Evolutionary conservation across 129 eudicot genomes (phyloP), one percentile per base, ranked within the genome.

Genomic region (Pulicaria dysenterica): DNA sequence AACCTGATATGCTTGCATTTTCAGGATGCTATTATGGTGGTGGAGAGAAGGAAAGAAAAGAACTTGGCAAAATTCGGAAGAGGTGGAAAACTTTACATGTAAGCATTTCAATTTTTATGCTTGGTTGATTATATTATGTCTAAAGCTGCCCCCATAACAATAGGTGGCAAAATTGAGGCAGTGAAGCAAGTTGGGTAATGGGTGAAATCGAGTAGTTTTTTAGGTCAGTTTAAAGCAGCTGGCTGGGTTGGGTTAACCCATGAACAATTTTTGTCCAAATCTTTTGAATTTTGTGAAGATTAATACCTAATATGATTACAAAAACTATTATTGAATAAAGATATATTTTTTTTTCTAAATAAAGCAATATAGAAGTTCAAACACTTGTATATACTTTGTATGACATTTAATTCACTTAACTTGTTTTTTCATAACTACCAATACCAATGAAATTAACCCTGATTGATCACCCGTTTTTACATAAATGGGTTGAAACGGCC

Each of bases 1-100:
- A 91, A 82, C 95, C 97, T 72, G 97, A 91, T 80, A 91, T 91
- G 97, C 97, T 91, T 81, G 97, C 97, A 78, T 91, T 91, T 92
- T 91, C 97, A 71, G 97, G 97, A 82, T 91, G 97, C 74, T 88
- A 91, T 78, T 91, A 87, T 70, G 97, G 97, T 37, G 97, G 97
- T 3, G 97, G 97, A 67, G 91, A 91, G 41, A 91, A 86, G 88
- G 97, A 91, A 83, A 88, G 83, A 74, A 75, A 36, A 77, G 97
- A 91, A 54, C 81, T 91, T 64, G 85, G 88, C 62, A 88, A 88
- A 82, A 85, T 91, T 46, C 79, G 95, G 59, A 86, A 85, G 83
- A 88, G 97, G 79, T 91, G 97, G 97, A 91, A 88, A 84, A 91
- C 97, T n/a, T 83, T 91, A 77, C 97, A 91, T 83, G 97, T 91